Conservation (phyloP, 2,329 filamentous ascomycete species). For the Alternaria sp. region DNA sequence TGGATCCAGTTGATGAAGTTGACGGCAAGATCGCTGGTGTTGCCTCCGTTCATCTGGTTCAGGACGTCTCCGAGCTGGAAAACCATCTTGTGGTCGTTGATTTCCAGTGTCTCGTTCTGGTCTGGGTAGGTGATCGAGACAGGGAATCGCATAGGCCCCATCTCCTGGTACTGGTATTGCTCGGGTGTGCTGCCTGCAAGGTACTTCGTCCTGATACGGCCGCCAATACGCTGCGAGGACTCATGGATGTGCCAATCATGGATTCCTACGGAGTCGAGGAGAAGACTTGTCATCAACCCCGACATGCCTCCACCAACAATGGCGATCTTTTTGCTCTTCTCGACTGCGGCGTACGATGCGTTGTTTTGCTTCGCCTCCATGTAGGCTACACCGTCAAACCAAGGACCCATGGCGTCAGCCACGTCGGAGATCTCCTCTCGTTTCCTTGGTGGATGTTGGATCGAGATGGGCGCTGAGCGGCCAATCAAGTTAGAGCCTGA, state of each 20-base stretch:
- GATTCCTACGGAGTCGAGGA: constrained; percentile 61
- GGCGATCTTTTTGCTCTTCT: constrained; percentile 65
- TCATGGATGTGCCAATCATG: constrained; percentile 68
- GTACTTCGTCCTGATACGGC: constrained; percentile 69
- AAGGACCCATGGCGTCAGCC: constrained; percentile 63
- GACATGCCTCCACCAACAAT: constrained; percentile 72
- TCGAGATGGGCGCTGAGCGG: constrained; percentile 49
- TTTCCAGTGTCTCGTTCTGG: constrained; percentile 63
- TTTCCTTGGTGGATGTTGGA: constrained; percentile 45
- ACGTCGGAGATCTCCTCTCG: constrained; percentile 55
- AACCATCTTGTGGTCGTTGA: constrained; percentile 68
- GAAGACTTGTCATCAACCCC: constrained; percentile 63
- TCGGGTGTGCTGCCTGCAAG: constrained; percentile 63
- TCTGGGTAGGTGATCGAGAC: constrained; percentile 56
- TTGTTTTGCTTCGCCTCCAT: constrained; percentile 62
- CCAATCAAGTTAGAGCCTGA: constrained; percentile 50
- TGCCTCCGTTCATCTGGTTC: constrained; percentile 63
- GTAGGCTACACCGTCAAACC: constrained; percentile 70
- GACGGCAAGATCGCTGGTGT: constrained; percentile 56
- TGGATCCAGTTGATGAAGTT: constrained; percentile 71
- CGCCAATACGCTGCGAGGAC: constrained; percentile 65
- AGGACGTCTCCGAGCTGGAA: constrained; percentile 67
- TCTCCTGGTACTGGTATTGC: constrained; percentile 71
- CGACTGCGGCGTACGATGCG: constrained; percentile 58
- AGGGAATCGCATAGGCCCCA: constrained; percentile 71